These are phyloP conservation scores for Tolypocladium endophyticum DNA, from an alignment of 2,329 filamentous ascomycete genomes.

Conservation along the genomic window DNA sequence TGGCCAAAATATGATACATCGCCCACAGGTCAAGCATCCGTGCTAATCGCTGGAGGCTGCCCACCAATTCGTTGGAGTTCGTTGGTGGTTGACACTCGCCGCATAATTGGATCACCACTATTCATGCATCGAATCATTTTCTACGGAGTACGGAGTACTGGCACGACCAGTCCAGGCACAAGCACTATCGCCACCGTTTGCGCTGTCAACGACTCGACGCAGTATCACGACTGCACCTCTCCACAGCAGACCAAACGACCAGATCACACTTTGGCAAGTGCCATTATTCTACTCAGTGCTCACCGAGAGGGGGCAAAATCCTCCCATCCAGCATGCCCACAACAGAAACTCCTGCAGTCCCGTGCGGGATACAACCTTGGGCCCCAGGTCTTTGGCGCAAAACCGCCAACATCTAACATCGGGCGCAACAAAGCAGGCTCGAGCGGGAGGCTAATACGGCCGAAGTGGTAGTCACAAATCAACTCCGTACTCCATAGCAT, in stretches of 20 bases:
- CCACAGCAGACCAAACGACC: background rate
- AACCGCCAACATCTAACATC: background rate
- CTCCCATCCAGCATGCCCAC: background rate
- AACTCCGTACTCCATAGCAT: no score
- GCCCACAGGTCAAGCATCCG: constrained; percentile 2
- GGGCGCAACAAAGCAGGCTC: background rate
- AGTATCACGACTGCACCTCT: background rate
- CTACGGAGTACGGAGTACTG: no score
- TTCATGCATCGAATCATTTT: background rate
- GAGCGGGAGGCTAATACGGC: background rate
- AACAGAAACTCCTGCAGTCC: no score
- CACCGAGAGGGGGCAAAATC: background rate
- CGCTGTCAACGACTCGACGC: background rate
- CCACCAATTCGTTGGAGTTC: background rate
- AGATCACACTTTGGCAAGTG: background rate
- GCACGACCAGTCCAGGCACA: background rate
- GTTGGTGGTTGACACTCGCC: background rate
- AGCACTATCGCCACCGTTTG: no score
- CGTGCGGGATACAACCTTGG: background rate
- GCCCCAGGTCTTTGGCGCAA: background rate
- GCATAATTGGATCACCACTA: background rate
- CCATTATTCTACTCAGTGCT: background rate
- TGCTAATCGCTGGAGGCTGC: background rate
- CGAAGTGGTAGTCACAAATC: background rate
- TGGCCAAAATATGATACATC: constrained; percentile 8